These are phyloP conservation scores for Cladosporium sp. DNA, from an alignment of 2,329 filamentous ascomycete genomes.

Conservation along the genomic window DNA sequence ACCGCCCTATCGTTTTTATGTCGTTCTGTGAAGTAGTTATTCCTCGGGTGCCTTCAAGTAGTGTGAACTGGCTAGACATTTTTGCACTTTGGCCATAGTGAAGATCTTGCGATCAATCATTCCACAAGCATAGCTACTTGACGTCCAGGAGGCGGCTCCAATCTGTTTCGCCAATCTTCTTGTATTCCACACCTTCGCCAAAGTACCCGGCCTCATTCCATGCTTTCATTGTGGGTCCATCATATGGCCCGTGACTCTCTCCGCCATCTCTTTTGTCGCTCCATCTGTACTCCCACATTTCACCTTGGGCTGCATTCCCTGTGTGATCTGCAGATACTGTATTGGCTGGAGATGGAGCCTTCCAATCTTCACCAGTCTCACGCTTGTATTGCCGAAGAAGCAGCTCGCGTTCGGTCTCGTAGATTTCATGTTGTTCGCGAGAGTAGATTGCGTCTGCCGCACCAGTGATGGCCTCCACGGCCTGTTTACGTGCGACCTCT, in stretches of 20 bases:
- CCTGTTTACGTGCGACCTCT: constrained; percentile 67
- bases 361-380: constrained; percentile 87
- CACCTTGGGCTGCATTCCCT: constrained; percentile 20
- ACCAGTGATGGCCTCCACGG: constrained; percentile 81
- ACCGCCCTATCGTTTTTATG: background rate
- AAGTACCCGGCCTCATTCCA: constrained; percentile 96
- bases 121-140: constrained; percentile 12
- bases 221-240: constrained; percentile 78
- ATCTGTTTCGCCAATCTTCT: constrained; percentile 42
- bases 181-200: constrained; percentile 73
- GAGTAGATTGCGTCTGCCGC: constrained; percentile 85
- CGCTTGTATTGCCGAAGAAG: constrained; percentile 79
- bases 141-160: constrained; percentile 47
- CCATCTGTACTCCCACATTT: constrained; percentile 91
- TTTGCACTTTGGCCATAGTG: background rate
- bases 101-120: background rate
- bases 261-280: constrained; percentile 80
- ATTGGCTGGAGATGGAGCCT: constrained; percentile 40
- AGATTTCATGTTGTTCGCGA: constrained; percentile 83
- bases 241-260: constrained; percentile 81
- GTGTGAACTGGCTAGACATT: too few relatives aligned
- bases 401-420: constrained; percentile 82
- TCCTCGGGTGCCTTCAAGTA: too few relatives aligned
- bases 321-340: constrained; percentile 3
- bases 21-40: background rate